Evolutionary conservation across 2,329 filamentous ascomycete species (phyloP).

Genomic region (Hypoxylon sp.): DNA sequence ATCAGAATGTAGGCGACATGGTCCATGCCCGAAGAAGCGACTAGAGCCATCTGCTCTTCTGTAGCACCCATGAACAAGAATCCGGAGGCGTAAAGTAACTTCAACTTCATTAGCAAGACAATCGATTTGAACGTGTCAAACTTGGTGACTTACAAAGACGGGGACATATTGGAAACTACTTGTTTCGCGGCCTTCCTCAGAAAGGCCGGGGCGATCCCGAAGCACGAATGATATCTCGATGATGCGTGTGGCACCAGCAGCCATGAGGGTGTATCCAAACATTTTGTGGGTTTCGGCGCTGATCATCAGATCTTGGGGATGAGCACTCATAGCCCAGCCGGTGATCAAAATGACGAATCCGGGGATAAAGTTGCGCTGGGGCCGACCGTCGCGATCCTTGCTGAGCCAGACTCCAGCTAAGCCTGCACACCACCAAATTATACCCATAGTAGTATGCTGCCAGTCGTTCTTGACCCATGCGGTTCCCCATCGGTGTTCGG

Average conservation of each 20-base stretch:
- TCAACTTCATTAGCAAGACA: slow-evolving; percentile 43
- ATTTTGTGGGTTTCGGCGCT: slow-evolving; percentile 90
- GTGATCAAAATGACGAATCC: slow-evolving; percentile 92
- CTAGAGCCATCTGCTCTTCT: slow-evolving; percentile 91
- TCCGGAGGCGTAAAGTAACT: slow-evolving; percentile 92
- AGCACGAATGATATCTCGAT: slow-evolving; percentile 94
- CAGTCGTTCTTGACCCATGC: slow-evolving; percentile 94
- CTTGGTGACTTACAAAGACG: slow-evolving; percentile 72
- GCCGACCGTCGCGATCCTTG: slow-evolving; percentile 82
- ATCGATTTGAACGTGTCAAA: neutral
- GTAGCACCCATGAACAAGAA: slow-evolving; percentile 99
- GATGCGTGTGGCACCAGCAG: slow-evolving; percentile 84
- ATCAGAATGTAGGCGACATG: slow-evolving; percentile 95
- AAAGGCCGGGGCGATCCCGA: slow-evolving; percentile 75
- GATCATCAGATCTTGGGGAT: slow-evolving; percentile 86
- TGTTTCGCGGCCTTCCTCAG: slow-evolving; percentile 76
- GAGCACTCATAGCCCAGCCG: slow-evolving; percentile 94
- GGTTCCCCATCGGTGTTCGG: slow-evolving; percentile 93
- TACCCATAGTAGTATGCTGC: slow-evolving; percentile 99
- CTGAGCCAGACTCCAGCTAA: slow-evolving; percentile 94
- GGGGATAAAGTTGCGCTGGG: slow-evolving; percentile 93
- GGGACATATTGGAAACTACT: slow-evolving; percentile 80
- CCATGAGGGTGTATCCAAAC: slow-evolving; percentile 97
- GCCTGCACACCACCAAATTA: slow-evolving; percentile 97
- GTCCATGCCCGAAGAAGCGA: slow-evolving; percentile 81